Percentiles rank a stretch among this genome's conserved stretches.
Conservation (phyloP, 495 filamentous ascomycete genomes). For the Daldinia decipiens region DNA sequence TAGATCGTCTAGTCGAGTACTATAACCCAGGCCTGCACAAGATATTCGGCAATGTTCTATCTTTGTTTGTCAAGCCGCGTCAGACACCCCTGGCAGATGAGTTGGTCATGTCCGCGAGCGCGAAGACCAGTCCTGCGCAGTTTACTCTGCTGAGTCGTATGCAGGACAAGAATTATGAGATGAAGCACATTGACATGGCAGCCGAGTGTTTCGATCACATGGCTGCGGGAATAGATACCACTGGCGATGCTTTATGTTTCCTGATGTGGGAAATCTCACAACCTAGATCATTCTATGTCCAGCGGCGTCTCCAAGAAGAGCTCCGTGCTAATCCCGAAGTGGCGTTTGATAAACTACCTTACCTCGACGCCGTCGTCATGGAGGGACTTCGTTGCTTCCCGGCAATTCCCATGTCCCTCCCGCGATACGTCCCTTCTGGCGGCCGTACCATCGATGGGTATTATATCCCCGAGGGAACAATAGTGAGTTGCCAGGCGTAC, state of each 20-base stretch:
- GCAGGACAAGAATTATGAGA: slow-evolving; percentile 44
- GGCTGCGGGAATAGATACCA: slow-evolving; percentile 74
- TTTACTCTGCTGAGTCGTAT: slow-evolving; percentile 61
- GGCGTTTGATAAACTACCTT: slow-evolving; percentile 62
- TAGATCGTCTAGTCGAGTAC: slow-evolving; percentile 57
- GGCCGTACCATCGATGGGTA: slow-evolving; percentile 61
- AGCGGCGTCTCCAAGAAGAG: slow-evolving; percentile 61
- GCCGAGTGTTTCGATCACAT: slow-evolving; percentile 63
- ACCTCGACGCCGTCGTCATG: slow-evolving; percentile 69
- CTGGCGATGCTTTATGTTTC: slow-evolving; percentile 71
- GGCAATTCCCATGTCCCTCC: slow-evolving; percentile 73
- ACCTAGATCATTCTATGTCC: slow-evolving; percentile 57
- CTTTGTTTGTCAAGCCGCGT: slow-evolving; percentile 55
- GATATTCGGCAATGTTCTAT: slow-evolving; percentile 52
- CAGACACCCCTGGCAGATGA: slow-evolving; percentile 58
- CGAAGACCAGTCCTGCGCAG: slow-evolving; percentile 48
- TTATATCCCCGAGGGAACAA: slow-evolving; percentile 58
- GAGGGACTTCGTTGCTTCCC: slow-evolving; percentile 69
- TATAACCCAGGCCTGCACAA: slow-evolving; percentile 55
- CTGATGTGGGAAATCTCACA: slow-evolving; percentile 74
- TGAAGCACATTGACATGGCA: slow-evolving; percentile 56
- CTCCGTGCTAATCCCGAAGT: slow-evolving; percentile 49
- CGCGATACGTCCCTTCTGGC: slow-evolving; percentile 66
- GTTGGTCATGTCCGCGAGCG: slow-evolving; percentile 53
- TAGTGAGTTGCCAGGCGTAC: slow-evolving; percentile 65